Conservation (phyloP, 2,329 filamentous ascomycete genomes). For the Pseudogymnoascus sp. region DNA sequence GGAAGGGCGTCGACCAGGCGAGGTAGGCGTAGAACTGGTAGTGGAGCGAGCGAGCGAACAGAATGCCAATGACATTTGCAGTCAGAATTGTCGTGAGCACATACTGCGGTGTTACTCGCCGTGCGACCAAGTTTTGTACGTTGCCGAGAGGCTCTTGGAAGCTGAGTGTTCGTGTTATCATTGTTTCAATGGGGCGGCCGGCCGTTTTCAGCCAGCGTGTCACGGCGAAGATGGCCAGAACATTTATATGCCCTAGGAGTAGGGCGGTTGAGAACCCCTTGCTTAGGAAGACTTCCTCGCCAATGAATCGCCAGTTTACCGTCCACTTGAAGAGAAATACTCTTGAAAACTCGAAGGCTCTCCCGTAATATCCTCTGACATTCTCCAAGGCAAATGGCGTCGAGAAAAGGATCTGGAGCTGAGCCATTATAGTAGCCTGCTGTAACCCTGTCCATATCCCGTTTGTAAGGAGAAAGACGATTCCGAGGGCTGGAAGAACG, state of each 20-base stretch:
- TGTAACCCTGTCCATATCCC: constrained; percentile 59
- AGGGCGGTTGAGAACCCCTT: constrained; percentile 50
- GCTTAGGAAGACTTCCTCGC: constrained; percentile 73
- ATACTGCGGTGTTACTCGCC: constrained; percentile 49
- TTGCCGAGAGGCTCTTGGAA: constrained; percentile 27
- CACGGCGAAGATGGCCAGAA: constrained; percentile 48
- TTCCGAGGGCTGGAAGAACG: constrained; percentile 68
- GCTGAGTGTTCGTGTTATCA: constrained; percentile 28
- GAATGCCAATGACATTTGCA: constrained; percentile 57
- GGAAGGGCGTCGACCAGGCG: constrained; percentile 63
- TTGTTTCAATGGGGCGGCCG: constrained; percentile 38
- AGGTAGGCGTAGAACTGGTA: constrained; percentile 71
- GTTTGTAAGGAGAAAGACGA: constrained; percentile 65
- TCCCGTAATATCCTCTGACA: constrained; percentile 61
- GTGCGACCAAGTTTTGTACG: constrained; percentile 40
- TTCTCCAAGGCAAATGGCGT: constrained; percentile 63
- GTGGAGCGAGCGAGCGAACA: constrained; percentile 63
- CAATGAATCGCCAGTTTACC: constrained; percentile 96
- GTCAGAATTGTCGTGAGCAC: constrained; percentile 55
- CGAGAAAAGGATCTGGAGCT: constrained; percentile 64
- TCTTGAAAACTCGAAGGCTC: constrained; percentile 84
- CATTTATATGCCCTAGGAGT: constrained; percentile 44
- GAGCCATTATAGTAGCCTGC: constrained; percentile 62
- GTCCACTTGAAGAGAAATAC: constrained; percentile 97
- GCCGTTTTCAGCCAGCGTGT: constrained; percentile 55